Evolutionary conservation across 176 grass and related monocot genomes (phyloP), one percentile per base, ranked within the genome.

Genomic region (Bonia amplexicaulis): DNA sequence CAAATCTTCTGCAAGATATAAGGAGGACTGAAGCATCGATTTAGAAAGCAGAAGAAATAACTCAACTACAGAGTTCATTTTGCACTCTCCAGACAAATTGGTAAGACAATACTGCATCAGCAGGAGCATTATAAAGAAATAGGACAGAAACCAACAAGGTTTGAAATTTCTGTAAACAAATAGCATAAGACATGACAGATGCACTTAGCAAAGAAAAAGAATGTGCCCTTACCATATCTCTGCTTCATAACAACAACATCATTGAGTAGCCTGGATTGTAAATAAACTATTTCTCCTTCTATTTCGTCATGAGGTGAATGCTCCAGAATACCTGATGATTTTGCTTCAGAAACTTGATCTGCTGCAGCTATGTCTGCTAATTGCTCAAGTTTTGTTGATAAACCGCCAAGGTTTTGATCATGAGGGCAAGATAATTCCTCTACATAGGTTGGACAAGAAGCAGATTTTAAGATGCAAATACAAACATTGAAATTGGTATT

Each of bases 231-330:
- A 99, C 96, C 93, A 86, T 80, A 90, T 76, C 57, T 89, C 81
- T 94, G 86, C 53, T 96, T 94, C 78, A 88, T 52, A 54, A 55
- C 48, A 77, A 82, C 80, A 90, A 77, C 79, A 88, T 85, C 88
- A 39, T 91, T 74, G 70, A 99, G 80, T 73, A 99, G 90, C 71
- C 61, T 96, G 59, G 93, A 86, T 72, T 99, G 96, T 44, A 96
- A 86, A 85, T 94, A 94, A 86, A 99, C 59, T 67, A 99, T 55
- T 85, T 99, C 96, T 19, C 89, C 96, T 82, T 99, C 96, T 78
- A 99, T 78, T 94, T 99, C 96, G 63, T 99, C 96, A 83, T 94
- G 80, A 57, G 93, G 89, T 58, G 93, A 80, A 76, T 89, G 84
- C 74, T 91, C 92, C 52, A 96, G 82, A 84, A 91, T 83, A 83